Base-by-base conservation (phyloP, 2,329 filamentous ascomycete species). In the Aspergillus ochraceoroseus region DNA sequence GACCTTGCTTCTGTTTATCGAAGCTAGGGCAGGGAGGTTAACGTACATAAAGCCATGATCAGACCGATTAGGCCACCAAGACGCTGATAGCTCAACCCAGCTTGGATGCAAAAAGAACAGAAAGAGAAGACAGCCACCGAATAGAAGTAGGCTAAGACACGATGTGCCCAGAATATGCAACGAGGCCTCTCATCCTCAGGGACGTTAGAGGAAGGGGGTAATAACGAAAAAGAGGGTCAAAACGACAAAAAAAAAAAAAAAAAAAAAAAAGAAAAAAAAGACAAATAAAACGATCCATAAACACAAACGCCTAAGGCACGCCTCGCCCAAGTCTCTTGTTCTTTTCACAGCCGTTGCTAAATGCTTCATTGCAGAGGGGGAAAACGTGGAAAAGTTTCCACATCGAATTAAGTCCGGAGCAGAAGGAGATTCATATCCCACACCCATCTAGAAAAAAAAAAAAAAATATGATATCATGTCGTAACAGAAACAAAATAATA, bases 21-120 rank as follows among this genome's bases (percentile, higher is more conserved):
- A 62, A 58, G 56, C 56, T 43, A 65, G 64, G 64, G 56, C 58
- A 67, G 66, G 68, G 67, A 69, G 64, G 65, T 70, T 71, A 71
- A 71, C 68, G 63, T 71, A 71, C 68, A 71, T 69, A 61, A 58
- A 63, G 57, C 57, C 62, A 64, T 61, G 50, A 59, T 52, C 49
- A 57, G 54, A 58, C 51, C 56, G 56, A 57, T 54, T 40, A 46
- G 52, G 55, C 54, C 56, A 50, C 56, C 56, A 61, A 57, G 56
- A 57, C 55, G 57, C 51, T 60, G 57, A 54, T 53, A 58, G 54
- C 56, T 54, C 48, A 60, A 65, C 48, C 57, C 56, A 59, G 57
- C 58, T 56, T 58, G 55, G 57, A 60, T 64, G 63, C 59, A 61
- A 58, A 55, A 57, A 53, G 52, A 50, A 55, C 38, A 48, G 44